A percentile compares a stretch with the other conserved stretches of the same genome.
Conservation (phyloP, 306 rosid species). For the Cucurbita argyrosperma region DNA sequence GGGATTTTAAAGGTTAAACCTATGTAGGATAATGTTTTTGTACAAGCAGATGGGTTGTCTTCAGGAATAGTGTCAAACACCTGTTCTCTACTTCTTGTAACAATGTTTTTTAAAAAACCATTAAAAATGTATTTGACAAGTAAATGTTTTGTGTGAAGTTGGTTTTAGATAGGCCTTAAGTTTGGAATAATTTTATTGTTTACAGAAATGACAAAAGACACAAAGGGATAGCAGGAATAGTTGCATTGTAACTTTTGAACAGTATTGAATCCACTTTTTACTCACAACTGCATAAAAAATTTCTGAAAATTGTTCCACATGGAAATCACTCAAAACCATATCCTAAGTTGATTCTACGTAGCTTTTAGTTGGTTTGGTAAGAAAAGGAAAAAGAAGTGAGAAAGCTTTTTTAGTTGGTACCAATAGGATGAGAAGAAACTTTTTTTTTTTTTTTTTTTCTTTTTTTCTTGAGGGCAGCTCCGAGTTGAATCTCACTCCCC, state of each 20-base stretch:
- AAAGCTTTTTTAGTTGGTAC: background rate
- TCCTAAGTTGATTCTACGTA: background rate
- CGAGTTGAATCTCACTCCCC: constrained; percentile 1
- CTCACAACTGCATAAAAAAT: background rate
- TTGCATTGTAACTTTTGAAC: background rate
- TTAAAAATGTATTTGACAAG: background rate
- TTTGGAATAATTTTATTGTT: background rate
- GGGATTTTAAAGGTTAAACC: background rate
- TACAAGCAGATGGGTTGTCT: background rate
- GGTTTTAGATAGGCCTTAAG: background rate
- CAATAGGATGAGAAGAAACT: background rate
- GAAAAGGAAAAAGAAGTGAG: background rate
- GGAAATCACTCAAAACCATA: background rate
- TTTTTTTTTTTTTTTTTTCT: background rate
- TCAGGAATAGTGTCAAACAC: background rate
- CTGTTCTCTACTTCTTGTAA: background rate
- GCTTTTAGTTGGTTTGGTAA: background rate
- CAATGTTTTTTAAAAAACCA: background rate
- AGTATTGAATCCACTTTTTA: background rate
- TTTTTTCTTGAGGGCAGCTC: background rate
- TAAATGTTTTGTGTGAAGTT: background rate
- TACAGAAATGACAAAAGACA: background rate
- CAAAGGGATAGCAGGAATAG: background rate
- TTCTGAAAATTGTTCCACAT: background rate
- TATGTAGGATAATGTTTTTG: background rate